A percentile compares a stretch with the other conserved stretches of the same genome.
phyloP scores from a whole-genome alignment of 129 eudicot species.

The Centella asiatica region DNA sequence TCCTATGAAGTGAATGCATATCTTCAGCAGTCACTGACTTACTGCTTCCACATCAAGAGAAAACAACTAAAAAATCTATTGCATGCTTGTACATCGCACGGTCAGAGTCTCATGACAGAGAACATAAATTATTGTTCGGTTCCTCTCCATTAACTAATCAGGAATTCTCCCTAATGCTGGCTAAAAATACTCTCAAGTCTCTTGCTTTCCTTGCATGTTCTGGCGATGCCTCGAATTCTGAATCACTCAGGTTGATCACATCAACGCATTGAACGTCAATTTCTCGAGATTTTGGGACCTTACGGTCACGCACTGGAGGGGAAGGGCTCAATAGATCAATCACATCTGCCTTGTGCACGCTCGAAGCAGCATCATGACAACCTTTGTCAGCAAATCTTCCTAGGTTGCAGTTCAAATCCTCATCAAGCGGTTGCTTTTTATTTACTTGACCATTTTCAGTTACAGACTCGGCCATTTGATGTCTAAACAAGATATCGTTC shows the following conservation, averaged over 20 bases:
- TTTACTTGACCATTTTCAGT: conserved; percentile 5
- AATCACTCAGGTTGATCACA: conserved; percentile 72
- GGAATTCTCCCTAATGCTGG: conserved; percentile 32
- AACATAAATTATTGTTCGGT: background rate
- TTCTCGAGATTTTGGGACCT: conserved; percentile 21
- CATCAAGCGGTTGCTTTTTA: conserved; percentile 3
- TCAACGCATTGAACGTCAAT: conserved; percentile 17
- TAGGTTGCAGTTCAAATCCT: conserved; percentile 15
- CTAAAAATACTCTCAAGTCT: conserved; percentile 59
- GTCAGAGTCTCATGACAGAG: too few species aligned
- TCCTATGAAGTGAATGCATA: too few species aligned
- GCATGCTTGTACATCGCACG: background rate
- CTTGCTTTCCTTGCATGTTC: conserved; percentile 43
- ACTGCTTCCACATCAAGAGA: too few species aligned
- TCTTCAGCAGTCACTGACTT: too few species aligned
- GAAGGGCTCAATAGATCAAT: conserved; percentile 75
- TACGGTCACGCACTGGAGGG: conserved; percentile 17
- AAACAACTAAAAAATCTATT: background rate
- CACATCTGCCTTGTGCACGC: conserved; percentile 25
- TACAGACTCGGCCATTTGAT: conserved; percentile 9
- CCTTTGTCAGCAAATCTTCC: background rate
- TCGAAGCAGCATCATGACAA: conserved; percentile 1
- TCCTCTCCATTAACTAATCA: background rate
- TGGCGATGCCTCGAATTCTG: conserved; percentile 65
- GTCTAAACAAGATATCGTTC: conserved; percentile 10